phyloP scores from a whole-genome alignment of 1,139 yeast genomes.

The Scheffersomyces illinoinensis region DNA sequence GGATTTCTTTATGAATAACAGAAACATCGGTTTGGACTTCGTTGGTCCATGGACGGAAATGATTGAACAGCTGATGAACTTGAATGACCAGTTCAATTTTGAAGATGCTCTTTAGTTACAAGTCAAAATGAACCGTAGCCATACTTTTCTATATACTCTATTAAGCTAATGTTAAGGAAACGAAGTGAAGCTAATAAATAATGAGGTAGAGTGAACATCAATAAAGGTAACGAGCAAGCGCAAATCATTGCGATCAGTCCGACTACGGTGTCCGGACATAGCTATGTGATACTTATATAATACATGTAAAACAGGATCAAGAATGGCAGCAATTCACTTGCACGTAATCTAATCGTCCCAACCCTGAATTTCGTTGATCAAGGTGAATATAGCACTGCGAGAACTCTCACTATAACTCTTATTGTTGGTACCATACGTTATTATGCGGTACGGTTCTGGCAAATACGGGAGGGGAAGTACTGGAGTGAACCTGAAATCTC shows the following conservation, averaged over 20 bases:
- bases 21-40: slow-evolving; percentile 73
- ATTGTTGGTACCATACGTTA: background rate
- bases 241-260: background rate
- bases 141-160: background rate
- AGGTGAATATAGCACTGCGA: background rate
- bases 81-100: slow-evolving; percentile 36
- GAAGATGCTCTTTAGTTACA: slow-evolving; percentile 19
- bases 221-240: background rate
- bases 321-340: slow-evolving; percentile 3
- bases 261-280: background rate
- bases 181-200: background rate
- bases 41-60: slow-evolving; percentile 90
- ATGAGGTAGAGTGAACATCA: background rate
- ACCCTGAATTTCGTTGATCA: slow-evolving; percentile 27
- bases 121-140: background rate
- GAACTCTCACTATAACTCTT: background rate
- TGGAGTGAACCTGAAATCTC: background rate
- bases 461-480: background rate
- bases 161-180: background rate
- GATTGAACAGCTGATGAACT: slow-evolving; percentile 62
- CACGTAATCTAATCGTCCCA: slow-evolving; percentile 22
- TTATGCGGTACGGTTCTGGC: slow-evolving; percentile 8
- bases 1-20: slow-evolving; percentile 72
- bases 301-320: slow-evolving; percentile 2
- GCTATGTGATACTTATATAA: background rate